Percentiles rank a stretch among this genome's conserved stretches.
Evolutionary conservation across 495 filamentous ascomycete species (phyloP).

Genomic region (Penicillium mononematosum): DNA sequence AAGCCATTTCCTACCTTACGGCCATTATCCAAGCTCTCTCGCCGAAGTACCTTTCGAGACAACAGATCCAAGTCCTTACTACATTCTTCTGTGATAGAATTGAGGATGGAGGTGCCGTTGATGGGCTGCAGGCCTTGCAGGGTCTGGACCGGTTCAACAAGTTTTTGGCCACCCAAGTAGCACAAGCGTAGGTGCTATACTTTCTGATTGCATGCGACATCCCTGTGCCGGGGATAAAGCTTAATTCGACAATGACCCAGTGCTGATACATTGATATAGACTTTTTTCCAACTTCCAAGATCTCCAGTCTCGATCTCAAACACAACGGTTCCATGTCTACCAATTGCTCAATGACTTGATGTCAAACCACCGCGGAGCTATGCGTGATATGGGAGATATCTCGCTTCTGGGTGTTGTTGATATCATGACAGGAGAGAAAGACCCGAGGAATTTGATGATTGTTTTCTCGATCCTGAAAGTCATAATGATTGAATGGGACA

Average conservation of each 20-base stretch:
- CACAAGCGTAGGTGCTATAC: slow-evolving; percentile 45
- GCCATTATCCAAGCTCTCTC: slow-evolving; percentile 59
- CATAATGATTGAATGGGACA: slow-evolving; percentile 72
- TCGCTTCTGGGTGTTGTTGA: slow-evolving; percentile 64
- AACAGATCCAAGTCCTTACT: slow-evolving; percentile 62
- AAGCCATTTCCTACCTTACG: slow-evolving; percentile 67
- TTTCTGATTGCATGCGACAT: not conserved
- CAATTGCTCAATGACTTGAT: slow-evolving; percentile 65
- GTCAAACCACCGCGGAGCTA: slow-evolving; percentile 58
- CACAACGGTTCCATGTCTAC: slow-evolving; percentile 61
- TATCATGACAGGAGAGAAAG: slow-evolving; percentile 73
- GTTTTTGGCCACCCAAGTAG: slow-evolving; percentile 47
- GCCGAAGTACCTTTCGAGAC: slow-evolving; percentile 60
- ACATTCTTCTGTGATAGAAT: slow-evolving; percentile 62
- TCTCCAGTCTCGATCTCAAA: slow-evolving; percentile 61
- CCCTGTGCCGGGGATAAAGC: slow-evolving; percentile 2
- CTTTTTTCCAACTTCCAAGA: slow-evolving; percentile 53
- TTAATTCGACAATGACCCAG: not conserved
- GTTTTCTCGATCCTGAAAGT: slow-evolving; percentile 72
- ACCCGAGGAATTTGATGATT: slow-evolving; percentile 75
- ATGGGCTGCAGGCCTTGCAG: slow-evolving; percentile 49
- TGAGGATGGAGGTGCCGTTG: slow-evolving; percentile 56
- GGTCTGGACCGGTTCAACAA: slow-evolving; percentile 49
- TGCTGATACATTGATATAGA: slow-evolving; percentile 30
- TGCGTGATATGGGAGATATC: slow-evolving; percentile 55